Evolutionary conservation across 306 rosid species (phyloP).

Genomic region (Macrotyloma uniflorum): DNA sequence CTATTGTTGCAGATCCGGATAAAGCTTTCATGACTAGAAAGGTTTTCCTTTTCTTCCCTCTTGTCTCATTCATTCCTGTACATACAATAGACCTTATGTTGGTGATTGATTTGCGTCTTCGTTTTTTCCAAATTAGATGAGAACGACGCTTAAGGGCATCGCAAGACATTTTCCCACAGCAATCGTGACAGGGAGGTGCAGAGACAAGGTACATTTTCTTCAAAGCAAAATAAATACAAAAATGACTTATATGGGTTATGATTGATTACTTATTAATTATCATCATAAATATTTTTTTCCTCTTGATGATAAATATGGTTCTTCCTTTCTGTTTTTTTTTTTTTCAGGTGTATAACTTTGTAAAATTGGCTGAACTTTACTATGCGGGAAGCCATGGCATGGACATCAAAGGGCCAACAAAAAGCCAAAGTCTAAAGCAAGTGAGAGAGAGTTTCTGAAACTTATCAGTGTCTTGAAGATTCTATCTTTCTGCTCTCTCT

Average conservation of each 20-base stretch:
- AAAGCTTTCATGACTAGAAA: constrained; percentile 81
- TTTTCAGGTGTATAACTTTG: constrained; percentile 77
- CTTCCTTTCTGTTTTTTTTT: not conserved
- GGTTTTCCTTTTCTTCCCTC: constrained; percentile 43
- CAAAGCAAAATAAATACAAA: not conserved
- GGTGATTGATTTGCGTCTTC: not conserved
- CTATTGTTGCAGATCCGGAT: constrained; percentile 89
- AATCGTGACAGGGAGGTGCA: constrained; percentile 85
- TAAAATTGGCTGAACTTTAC: constrained; percentile 72
- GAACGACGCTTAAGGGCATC: constrained; percentile 66
- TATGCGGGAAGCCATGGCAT: constrained; percentile 99
- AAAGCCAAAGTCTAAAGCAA: constrained; percentile 50
- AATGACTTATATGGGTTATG: not conserved
- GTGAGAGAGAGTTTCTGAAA: constrained; percentile 46
- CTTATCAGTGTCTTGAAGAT: not conserved
- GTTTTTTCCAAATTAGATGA: constrained; percentile 62
- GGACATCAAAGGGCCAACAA: constrained; percentile 93
- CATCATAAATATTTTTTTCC: not conserved
- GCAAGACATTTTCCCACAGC: constrained; percentile 90
- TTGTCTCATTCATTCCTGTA: not conserved
- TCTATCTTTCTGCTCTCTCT: constrained; percentile 5
- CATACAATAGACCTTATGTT: not conserved
- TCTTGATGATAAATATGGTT: not conserved
- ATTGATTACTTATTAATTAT: not conserved
- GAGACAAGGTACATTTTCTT: constrained; percentile 75